Conservation (phyloP, 176 grass and related monocot species). For the Dactylis glomerata region DNA sequence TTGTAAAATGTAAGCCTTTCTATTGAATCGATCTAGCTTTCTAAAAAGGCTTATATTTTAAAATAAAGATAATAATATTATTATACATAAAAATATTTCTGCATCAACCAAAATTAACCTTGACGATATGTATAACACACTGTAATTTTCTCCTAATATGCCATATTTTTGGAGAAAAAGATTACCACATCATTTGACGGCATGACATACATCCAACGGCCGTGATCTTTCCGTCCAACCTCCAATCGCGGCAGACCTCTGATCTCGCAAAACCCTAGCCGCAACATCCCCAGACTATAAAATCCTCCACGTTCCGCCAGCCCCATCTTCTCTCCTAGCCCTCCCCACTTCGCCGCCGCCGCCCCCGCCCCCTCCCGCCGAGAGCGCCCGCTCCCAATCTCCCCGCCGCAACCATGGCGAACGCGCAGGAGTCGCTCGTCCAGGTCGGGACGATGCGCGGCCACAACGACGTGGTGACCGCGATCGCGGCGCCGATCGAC, state of each 20-base stretch:
- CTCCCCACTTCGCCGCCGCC: slow-evolving; percentile 14
- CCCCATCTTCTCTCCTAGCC: not conserved
- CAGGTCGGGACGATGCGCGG: slow-evolving; percentile 50
- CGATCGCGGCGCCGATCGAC: slow-evolving; percentile 53
- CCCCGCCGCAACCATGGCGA: slow-evolving; percentile 32
- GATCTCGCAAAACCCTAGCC: slow-evolving; percentile 43
- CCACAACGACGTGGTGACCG: slow-evolving; percentile 61
- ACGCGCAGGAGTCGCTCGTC: slow-evolving; percentile 36
- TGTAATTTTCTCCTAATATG: too few relatives aligned
- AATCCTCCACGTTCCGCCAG: not conserved
- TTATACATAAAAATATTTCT: too few relatives aligned
- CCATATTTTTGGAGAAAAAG: not conserved
- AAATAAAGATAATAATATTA: too few relatives aligned
- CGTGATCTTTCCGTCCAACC: not conserved
- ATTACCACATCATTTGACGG: not conserved
- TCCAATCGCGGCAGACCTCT: not conserved
- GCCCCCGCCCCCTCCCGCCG: not conserved
- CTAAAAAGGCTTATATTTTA: too few relatives aligned
- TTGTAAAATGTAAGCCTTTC: too few relatives aligned
- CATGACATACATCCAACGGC: slow-evolving; percentile 7
- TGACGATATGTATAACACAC: too few relatives aligned
- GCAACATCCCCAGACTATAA: slow-evolving; percentile 24
- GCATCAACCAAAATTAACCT: too few relatives aligned
- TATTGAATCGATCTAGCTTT: too few relatives aligned
- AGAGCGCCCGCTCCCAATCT: not conserved